Evolutionary conservation across 2,329 filamentous ascomycete species (phyloP).

Genomic region (Aspergillus sp.): DNA sequence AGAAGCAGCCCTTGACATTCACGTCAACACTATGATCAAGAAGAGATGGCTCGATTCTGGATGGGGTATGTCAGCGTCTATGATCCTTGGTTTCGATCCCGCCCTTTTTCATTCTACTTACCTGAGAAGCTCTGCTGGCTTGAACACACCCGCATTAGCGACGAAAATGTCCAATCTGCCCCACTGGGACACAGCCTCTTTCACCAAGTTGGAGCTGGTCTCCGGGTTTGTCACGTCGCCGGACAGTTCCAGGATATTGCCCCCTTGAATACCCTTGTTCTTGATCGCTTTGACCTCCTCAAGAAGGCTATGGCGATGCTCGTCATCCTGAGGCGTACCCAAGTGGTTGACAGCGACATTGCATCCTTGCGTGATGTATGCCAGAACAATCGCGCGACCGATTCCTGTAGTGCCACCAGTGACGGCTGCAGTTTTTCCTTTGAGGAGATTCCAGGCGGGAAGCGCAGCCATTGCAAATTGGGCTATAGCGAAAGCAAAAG

Average conservation of each 20-base stretch:
- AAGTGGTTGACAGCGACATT: conserved; percentile 33
- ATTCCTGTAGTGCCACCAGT: no score
- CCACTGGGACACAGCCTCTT: conserved; percentile 35
- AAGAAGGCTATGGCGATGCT: conserved; percentile 20
- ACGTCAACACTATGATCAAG: conserved; percentile 43
- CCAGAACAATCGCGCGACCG: no score
- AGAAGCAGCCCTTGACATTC: conserved; percentile 26
- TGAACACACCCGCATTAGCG: conserved; percentile 52
- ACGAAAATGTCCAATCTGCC: conserved; percentile 33
- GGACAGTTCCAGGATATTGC: conserved; percentile 55
- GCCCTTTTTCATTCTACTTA: not conserved
- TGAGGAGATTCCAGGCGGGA: no score
- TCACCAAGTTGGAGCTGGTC: conserved; percentile 66
- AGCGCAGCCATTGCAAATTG: no score
- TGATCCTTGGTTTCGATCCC: no score
- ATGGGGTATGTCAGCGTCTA: conserved; percentile 23
- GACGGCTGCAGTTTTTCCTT: no score
- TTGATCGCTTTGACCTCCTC: conserved; percentile 23
- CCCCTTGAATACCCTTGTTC: not conserved
- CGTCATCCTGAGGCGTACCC: conserved; percentile 22
- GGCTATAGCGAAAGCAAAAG: no score
- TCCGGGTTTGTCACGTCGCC: conserved; percentile 72
- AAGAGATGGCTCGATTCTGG: conserved; percentile 64
- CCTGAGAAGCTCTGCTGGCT: conserved; percentile 77
- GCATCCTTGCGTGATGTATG: conserved; percentile 23